Base-by-base conservation (phyloP, 768 basidiomycete genomes). In the Russula sp. region DNA sequence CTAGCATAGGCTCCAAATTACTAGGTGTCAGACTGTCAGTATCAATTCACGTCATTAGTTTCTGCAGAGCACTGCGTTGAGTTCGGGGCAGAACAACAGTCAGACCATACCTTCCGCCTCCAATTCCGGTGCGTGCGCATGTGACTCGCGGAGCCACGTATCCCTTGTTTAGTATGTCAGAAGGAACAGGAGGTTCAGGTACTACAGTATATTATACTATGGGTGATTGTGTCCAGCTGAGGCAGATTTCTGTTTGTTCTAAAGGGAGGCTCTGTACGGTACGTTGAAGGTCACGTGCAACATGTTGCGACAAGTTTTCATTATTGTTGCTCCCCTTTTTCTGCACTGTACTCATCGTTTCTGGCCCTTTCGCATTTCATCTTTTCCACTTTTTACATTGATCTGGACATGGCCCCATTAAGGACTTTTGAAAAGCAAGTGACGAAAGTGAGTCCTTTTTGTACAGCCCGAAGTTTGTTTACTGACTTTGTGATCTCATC, bases 361-460 rank as follows among this genome's bases (percentile, higher is more conserved):
- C 29, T 29, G 32, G 18, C 29, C 18, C 29, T 32, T 42, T 36
- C 35, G 6, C 35, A 41, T n/a, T 16, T 2, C 14, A 54, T 20
- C 22, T 36, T 42, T 32, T 42, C 32, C 39, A 8, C 46, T 38
- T 11, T 20, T 34, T 35, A 22, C 10, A 49, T 51, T 42, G 29
- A 18, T 29, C 22, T 20, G 34, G 42, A 6, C 20, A 63, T 63
- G 61, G 61, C 61, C 5, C 49, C 55, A 2, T 20, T 61, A 35
- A 57, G 41, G 60, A 7, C 48, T 8, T n/a, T 51, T 6, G 50
- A 50, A 48, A 63, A 48, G 22, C 36, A 43, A 5, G 20, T 32
- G 22, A 11, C 45, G 4, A 58, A 53, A 47, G 61, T 63, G 50
- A 53, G 57, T 32, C 25, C 2, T n/a, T 35, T 9, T 39, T n/a